phyloP scores from a whole-genome alignment of 179 eudicot genomes.

The Camellia oleifera region DNA sequence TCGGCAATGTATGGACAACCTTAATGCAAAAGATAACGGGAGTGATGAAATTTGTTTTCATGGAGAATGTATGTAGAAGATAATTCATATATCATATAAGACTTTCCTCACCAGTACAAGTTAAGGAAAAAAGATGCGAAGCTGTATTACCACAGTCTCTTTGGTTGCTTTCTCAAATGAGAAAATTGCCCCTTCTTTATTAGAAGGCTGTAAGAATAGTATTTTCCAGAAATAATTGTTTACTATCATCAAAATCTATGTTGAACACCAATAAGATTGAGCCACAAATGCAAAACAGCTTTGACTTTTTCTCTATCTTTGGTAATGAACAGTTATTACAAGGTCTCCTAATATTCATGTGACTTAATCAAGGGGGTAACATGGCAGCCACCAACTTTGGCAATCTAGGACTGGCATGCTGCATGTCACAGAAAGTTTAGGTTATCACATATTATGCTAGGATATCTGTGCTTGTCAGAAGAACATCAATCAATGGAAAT shows the following conservation, averaged over 20 bases:
- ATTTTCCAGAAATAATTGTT: background rate
- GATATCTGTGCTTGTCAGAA: background rate
- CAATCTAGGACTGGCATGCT: background rate
- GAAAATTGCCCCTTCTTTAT: background rate
- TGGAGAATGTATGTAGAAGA: background rate
- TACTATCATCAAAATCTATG: background rate
- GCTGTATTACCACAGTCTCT: background rate
- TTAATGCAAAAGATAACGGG: background rate
- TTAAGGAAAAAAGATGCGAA: background rate
- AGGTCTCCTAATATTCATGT: background rate
- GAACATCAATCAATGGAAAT: background rate
- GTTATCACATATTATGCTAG: background rate
- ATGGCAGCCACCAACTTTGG: background rate
- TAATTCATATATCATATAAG: background rate
- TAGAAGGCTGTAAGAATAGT: background rate
- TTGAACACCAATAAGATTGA: background rate
- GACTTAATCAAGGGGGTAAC: background rate
- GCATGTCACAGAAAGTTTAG: background rate
- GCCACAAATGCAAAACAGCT: background rate
- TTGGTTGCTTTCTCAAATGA: background rate
- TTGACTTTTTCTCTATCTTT: background rate
- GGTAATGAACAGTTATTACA: background rate
- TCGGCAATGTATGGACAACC: background rate
- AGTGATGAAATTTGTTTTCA: background rate
- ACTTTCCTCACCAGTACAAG: background rate